Evolutionary conservation across 2,329 filamentous ascomycete genomes (phyloP), one percentile per base, ranked within the genome.

Genomic region (Macroventuria anomochaeta): DNA sequence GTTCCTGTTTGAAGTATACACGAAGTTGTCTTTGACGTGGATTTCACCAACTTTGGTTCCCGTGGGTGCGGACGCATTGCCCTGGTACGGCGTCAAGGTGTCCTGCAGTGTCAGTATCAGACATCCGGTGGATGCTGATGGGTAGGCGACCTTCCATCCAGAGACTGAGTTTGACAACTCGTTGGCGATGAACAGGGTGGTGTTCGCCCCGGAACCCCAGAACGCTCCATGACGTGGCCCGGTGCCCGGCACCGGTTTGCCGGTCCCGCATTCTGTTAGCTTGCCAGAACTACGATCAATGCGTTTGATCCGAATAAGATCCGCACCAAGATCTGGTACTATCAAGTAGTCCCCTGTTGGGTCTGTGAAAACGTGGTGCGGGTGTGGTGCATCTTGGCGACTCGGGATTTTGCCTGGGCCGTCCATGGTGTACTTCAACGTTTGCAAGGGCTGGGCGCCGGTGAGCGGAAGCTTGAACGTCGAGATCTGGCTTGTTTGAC

Each of bases 341-440:
- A 85, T 67, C 18, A 85, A 62, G 63, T 77, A 84, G 31, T 74
- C 67, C 11, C 80, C 79, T 0, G 80, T 80, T 0, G 78, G 80
- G 55, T 81, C 82, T 10, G 75, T 69, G 60, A 81, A 76, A 5
- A 77, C 77, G 15, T 80, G 76, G 69, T 85, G 83, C 7, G 82
- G 83, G 60, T 85, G 83, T 5, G 83, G 76, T 5, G 76, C 77
- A 51, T 84, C 79, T 65, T 86, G 83, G n/a, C 83, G 79, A 25
- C 62, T 67, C 4, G 79, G 70, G 38, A 76, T 72, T 10, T 80
- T 75, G 0, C 81, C 81, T 0, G 75, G 74, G 1, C 59, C 59
- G 29, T 44, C 42, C 65, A 70, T 68, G 2, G 62, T 70, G 33
- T 65, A 72, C 42, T 69, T 68, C 17, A 73, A 18, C 7, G 65